Conservation (phyloP, 768 basidiomycete species). For the Leccinum sublutescens region DNA sequence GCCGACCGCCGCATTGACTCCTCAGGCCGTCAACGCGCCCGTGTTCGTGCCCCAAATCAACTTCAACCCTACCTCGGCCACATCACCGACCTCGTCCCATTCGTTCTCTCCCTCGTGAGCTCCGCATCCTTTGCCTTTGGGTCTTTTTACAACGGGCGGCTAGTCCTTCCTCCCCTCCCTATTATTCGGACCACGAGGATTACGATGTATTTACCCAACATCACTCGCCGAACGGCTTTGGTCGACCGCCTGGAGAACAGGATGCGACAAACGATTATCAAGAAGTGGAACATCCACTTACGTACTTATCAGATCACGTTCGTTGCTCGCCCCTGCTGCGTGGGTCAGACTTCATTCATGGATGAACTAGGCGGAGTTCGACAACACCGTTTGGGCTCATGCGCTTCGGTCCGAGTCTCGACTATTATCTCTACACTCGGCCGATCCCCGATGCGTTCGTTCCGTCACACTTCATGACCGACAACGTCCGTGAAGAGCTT, state of each 20-base stretch:
- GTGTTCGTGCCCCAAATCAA: conserved; percentile 77
- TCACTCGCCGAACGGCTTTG: conserved; percentile 2
- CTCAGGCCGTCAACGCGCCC: conserved; percentile 78
- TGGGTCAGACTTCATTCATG: not conserved
- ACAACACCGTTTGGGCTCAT: conserved; percentile 14
- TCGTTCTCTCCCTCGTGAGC: conserved; percentile 32
- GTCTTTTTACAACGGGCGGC: conserved; percentile 8
- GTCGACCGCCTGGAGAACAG: conserved; percentile 15
- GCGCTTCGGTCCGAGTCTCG: conserved; percentile 43
- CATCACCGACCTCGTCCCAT: conserved; percentile 22
- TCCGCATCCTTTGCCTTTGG: not conserved
- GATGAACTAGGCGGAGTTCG: conserved; percentile 31
- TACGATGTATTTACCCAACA: conserved; percentile 35
- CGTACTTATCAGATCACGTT: conserved; percentile 24
- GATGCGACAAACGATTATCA: conserved; percentile 22
- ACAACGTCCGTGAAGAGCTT: conserved; percentile 63
- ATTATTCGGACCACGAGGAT: conserved; percentile 34
- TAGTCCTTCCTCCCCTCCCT: conserved; percentile 30
- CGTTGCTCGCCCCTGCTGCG: conserved; percentile 6
- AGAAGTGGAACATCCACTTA: conserved; percentile 16
- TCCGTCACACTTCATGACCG: conserved; percentile 81
- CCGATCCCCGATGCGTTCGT: conserved; percentile 57
- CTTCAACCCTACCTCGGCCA: conserved; percentile 38
- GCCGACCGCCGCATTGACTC: conserved; percentile 41
- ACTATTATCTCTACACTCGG: conserved; percentile 90